These are phyloP conservation scores for Nothopassalora personata DNA, from an alignment of 2,329 filamentous ascomycete species.

Conservation along the genomic window DNA sequence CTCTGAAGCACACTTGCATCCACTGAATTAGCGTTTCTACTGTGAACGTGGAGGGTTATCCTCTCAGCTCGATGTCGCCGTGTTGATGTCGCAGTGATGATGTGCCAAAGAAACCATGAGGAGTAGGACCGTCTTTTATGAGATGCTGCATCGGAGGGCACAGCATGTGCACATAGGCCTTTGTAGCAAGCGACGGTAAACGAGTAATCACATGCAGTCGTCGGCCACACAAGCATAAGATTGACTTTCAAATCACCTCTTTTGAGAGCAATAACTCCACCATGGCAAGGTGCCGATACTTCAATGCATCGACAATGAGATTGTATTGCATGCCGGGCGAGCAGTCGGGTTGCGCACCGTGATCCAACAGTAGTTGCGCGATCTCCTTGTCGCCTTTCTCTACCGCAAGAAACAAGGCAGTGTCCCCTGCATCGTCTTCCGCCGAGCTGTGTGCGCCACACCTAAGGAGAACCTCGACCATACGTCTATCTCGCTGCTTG, in stretches of 20 bases:
- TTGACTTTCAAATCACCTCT: not conserved
- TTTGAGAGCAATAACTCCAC: slow-evolving; percentile 5
- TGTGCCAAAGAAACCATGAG: not conserved
- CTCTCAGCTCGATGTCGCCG: not conserved
- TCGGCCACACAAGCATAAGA: not conserved
- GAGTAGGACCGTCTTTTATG: not conserved
- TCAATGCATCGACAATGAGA: not conserved
- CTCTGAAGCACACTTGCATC: not conserved
- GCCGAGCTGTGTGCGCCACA: slow-evolving; percentile 1
- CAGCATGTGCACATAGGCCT: not conserved
- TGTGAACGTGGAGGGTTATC: not conserved
- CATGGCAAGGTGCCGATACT: slow-evolving; percentile 6
- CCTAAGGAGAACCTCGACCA: slow-evolving; percentile 4
- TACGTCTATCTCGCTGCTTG: slow-evolving; percentile 1
- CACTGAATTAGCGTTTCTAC: not conserved
- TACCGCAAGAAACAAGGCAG: slow-evolving; percentile 3
- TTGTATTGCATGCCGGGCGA: not conserved
- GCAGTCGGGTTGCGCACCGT: slow-evolving; percentile 1
- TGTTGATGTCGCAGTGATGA: not conserved
- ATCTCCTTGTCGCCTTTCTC: not conserved
- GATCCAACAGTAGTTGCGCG: slow-evolving; percentile 4
- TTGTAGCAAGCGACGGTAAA: not conserved
- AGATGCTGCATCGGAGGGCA: not conserved
- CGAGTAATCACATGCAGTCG: not conserved
- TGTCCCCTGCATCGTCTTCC: not conserved